These are phyloP conservation scores for Lichtheimia ornata DNA, from an alignment of 371 early-diverging fungal species.

Conservation along the genomic window DNA sequence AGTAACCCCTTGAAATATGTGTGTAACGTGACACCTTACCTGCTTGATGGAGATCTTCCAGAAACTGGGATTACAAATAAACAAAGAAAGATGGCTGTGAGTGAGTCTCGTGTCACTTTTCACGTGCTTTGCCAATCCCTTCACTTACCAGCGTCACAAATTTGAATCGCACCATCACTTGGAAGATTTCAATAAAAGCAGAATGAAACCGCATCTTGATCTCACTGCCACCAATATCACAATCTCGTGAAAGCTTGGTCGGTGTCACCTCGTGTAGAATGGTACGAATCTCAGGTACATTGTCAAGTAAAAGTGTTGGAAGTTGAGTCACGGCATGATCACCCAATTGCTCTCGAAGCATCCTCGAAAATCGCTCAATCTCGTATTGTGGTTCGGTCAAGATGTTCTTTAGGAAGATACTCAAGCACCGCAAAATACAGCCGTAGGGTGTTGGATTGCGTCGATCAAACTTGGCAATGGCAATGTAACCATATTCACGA, in stretches of 20 bases:
- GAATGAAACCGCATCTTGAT: conserved; percentile 47
- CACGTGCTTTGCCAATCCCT: background rate
- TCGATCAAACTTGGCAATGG: conserved; percentile 44
- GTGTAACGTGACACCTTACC: conserved; percentile 27
- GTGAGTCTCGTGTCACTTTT: conserved; percentile 1
- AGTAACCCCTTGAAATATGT: no score
- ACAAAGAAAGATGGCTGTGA: background rate
- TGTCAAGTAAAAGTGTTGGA: conserved; percentile 40
- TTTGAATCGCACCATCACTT: conserved; percentile 47
- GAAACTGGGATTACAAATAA: conserved; percentile 30
- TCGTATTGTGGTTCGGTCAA: conserved; percentile 32
- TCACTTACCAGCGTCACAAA: conserved; percentile 48
- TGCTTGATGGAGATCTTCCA: conserved; percentile 58
- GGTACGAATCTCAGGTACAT: conserved; percentile 39
- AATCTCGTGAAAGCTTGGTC: conserved; percentile 10
- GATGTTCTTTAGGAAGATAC: conserved; percentile 41
- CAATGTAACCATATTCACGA: conserved; percentile 48
- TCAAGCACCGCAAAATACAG: conserved; percentile 43
- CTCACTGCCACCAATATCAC: conserved; percentile 41
- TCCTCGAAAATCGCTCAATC: conserved; percentile 37
- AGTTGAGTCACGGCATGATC: conserved; percentile 32
- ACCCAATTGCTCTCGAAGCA: conserved; percentile 39
- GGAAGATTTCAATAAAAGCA: conserved; percentile 47
- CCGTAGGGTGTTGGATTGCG: conserved; percentile 50
- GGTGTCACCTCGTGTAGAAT: conserved; percentile 23